Percentiles rank a stretch among this genome's conserved stretches.
These are phyloP conservation scores for Russula virescens DNA, from an alignment of 768 basidiomycete species.

Conservation along the genomic window DNA sequence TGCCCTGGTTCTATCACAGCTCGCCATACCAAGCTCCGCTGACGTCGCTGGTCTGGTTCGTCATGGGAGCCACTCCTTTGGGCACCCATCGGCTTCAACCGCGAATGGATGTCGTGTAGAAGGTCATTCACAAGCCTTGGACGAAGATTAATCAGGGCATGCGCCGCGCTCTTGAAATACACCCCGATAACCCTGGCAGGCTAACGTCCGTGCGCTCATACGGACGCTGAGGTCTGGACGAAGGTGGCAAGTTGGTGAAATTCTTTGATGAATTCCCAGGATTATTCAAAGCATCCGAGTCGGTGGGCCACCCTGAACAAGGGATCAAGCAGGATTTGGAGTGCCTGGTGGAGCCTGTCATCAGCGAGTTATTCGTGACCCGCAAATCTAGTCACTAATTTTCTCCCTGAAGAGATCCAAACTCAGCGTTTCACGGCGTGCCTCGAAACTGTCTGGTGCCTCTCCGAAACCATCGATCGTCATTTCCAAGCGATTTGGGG, in stretches of 20 bases:
- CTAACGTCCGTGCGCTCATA: not conserved
- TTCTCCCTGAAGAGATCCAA: slow-evolving; percentile 1
- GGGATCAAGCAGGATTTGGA: not conserved
- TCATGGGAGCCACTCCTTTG: not conserved
- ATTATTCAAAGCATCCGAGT: not conserved
- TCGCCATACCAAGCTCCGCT: slow-evolving; percentile 23
- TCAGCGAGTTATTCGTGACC: not conserved
- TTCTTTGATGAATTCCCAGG: slow-evolving; percentile 13
- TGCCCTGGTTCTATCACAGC: slow-evolving; percentile 9
- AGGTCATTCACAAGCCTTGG: not conserved
- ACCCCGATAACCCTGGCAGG: not conserved
- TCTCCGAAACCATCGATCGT: not conserved
- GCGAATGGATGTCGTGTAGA: not conserved
- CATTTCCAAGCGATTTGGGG: slow-evolving; percentile 3
- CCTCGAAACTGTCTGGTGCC: slow-evolving; percentile 10
- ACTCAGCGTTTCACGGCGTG: slow-evolving; percentile 8
- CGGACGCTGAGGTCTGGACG: slow-evolving; percentile 12
- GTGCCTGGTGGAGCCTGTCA: not conserved
- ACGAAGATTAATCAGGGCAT: slow-evolving; percentile 7
- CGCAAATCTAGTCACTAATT: not conserved
- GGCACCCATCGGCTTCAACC: slow-evolving; percentile 1
- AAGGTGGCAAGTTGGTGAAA: slow-evolving; percentile 12
- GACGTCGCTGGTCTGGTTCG: slow-evolving; percentile 5
- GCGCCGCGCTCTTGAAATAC: slow-evolving; percentile 6
- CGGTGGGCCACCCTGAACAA: not conserved